These are phyloP conservation scores for Mortierella sp. DNA, from an alignment of 371 early-diverging fungal species.

Conservation along the genomic window DNA sequence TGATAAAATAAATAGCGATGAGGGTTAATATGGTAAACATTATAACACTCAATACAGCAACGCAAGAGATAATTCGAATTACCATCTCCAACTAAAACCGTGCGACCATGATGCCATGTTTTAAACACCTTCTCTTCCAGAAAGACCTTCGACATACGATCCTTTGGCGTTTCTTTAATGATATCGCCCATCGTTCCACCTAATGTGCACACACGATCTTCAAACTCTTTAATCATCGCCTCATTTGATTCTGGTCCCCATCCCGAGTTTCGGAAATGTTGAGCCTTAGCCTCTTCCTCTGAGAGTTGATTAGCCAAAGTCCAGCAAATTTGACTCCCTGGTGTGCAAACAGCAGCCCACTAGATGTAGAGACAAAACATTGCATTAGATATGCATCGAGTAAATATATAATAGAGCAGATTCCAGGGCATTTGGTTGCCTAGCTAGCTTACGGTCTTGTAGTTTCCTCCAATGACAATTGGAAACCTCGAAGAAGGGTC, in stretches of 20 bases:
- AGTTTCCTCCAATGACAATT: slow-evolving; percentile 4
- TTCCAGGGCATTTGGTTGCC: too few species aligned
- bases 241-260: slow-evolving; percentile 6
- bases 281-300: not conserved
- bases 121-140: not conserved
- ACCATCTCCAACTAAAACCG: not conserved
- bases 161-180: not conserved
- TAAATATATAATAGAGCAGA: not conserved
- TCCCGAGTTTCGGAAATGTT: slow-evolving; percentile 2
- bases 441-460: not conserved
- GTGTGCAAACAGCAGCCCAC: not conserved
- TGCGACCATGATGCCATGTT: slow-evolving; percentile 1
- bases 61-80: too few species aligned
- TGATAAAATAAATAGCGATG: not conserved
- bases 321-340: not conserved
- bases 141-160: not conserved
- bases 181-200: not conserved
- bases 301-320: not conserved
- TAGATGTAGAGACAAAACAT: not conserved
- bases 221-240: not conserved
- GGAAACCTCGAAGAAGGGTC: slow-evolving; percentile 2
- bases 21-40: not conserved
- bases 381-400: not conserved
- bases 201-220: not conserved
- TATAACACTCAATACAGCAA: not conserved